Evolutionary conservation across 495 filamentous ascomycete species (phyloP).

Genomic region (Umbilicaria muhlenbergii): DNA sequence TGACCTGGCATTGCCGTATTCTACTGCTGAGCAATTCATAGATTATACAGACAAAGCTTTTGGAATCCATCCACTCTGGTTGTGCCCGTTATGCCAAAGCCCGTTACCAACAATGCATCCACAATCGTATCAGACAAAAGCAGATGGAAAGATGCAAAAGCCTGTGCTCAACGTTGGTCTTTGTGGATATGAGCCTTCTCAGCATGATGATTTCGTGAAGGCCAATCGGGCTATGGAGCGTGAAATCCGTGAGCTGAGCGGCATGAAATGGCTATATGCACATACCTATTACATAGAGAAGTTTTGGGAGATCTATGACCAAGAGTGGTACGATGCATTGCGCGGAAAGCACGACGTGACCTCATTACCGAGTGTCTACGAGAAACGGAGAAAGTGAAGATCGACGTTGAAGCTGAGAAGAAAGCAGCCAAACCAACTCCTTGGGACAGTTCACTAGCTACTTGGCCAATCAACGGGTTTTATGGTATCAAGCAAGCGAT

Average conservation of each 20-base stretch:
- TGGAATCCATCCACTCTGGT: constrained; percentile 41
- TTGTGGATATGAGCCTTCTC: constrained; percentile 29
- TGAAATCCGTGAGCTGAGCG: constrained; percentile 51
- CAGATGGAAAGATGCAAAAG: constrained; percentile 19
- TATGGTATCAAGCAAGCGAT: no score
- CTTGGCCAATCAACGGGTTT: constrained; percentile 34
- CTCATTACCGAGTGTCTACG: constrained; percentile 32
- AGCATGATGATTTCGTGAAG: constrained; percentile 25
- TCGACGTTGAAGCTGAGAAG: constrained; percentile 16
- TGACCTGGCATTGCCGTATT: constrained; percentile 38
- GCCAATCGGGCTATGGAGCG: constrained; percentile 51
- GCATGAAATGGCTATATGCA: constrained; percentile 46
- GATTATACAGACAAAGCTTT: constrained; percentile 27
- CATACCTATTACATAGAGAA: constrained; percentile 39
- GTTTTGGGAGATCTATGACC: constrained; percentile 39
- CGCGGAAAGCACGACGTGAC: constrained; percentile 32
- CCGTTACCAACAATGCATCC: constrained; percentile 20
- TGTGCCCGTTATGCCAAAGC: constrained; percentile 33
- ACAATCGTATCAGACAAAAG: no score
- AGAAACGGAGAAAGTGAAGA: constrained; percentile 41
- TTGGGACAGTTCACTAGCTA: no score
- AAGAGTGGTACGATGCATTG: constrained; percentile 28
- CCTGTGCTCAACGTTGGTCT: constrained; percentile 42
- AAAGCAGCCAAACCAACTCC: not conserved
- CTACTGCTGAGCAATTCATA: constrained; percentile 29